Evolutionary conservation across 495 filamentous ascomycete genomes (phyloP).

Genomic region (Apiosordaria backusii): DNA sequence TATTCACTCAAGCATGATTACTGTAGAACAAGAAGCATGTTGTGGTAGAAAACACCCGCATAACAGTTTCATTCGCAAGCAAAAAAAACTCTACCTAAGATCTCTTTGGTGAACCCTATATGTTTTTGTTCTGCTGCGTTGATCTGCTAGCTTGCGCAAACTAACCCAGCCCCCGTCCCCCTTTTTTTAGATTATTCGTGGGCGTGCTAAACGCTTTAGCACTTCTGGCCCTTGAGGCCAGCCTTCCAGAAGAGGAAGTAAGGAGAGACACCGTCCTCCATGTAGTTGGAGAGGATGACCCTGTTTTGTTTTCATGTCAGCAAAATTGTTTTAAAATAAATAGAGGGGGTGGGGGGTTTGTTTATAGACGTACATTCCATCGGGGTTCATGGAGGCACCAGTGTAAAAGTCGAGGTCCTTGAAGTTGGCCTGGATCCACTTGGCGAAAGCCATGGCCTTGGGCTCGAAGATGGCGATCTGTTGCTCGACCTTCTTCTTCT

Average conservation of each 20-base stretch:
- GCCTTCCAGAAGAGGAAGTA: slow-evolving; percentile 94
- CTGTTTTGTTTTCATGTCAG: slow-evolving; percentile 38
- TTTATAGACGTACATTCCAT: slow-evolving; percentile 77
- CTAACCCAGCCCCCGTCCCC: not conserved
- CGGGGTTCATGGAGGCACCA: slow-evolving; percentile 84
- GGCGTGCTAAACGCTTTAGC: no score
- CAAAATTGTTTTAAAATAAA: not conserved
- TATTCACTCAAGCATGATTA: no score
- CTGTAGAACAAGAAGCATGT: no score
- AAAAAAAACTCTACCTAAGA: no score
- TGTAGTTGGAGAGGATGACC: slow-evolving; percentile 94
- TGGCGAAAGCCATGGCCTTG: slow-evolving; percentile 63
- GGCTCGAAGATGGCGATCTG: slow-evolving; percentile 74
- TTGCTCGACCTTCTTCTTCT: slow-evolving; percentile 55
- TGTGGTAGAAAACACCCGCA: no score
- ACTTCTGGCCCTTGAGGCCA: slow-evolving; percentile 85
- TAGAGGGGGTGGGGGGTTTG: slow-evolving; percentile 18
- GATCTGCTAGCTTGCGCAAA: no score
- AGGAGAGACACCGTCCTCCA: slow-evolving; percentile 90
- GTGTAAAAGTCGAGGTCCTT: slow-evolving; percentile 94
- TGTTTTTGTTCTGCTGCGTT: no score
- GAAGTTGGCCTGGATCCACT: slow-evolving; percentile 82
- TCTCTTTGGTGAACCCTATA: slow-evolving; percentile 30
- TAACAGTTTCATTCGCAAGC: no score
- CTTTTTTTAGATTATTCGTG: slow-evolving; percentile 4